phyloP scores from a whole-genome alignment of 2,329 filamentous ascomycete species.

The Dothidotthia symphoricarpi region DNA sequence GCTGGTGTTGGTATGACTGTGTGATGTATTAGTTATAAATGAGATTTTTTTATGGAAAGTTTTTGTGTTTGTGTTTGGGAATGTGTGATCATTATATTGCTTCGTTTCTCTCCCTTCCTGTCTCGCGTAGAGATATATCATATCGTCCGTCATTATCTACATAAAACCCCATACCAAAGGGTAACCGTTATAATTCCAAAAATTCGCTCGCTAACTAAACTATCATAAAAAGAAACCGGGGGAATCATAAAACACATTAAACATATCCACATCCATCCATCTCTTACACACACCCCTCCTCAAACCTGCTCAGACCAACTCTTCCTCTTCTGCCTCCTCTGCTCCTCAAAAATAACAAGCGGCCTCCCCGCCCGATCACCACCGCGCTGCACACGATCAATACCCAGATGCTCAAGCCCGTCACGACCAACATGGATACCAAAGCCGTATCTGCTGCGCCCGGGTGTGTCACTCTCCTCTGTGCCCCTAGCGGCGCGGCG shows the following conservation, averaged over 20 bases:
- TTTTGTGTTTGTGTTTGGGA: too few relatives aligned
- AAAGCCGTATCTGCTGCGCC: constrained; percentile 53
- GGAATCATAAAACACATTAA: too few relatives aligned
- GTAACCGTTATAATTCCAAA: too few relatives aligned
- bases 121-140: not conserved
- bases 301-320: constrained; percentile 5
- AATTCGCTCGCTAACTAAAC: too few relatives aligned
- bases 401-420: constrained; percentile 58
- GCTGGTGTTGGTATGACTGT: constrained; percentile 11
- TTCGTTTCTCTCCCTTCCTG: not conserved
- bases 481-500: constrained; percentile 8
- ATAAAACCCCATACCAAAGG: not conserved
- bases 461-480: constrained; percentile 34
- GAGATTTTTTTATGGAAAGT: too few relatives aligned
- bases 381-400: constrained; percentile 54
- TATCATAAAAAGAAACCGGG: too few relatives aligned
- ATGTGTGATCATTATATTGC: not conserved
- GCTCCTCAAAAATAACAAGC: constrained; percentile 41
- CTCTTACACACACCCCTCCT: not conserved
- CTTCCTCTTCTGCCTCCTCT: constrained; percentile 12
- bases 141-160: not conserved
- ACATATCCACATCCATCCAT: too few relatives aligned
- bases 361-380: constrained; percentile 34
- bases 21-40: not conserved
- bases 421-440: constrained; percentile 59